These are phyloP conservation scores for Boeremia exigua DNA, from an alignment of 2,329 filamentous ascomycete genomes.

Conservation along the genomic window DNA sequence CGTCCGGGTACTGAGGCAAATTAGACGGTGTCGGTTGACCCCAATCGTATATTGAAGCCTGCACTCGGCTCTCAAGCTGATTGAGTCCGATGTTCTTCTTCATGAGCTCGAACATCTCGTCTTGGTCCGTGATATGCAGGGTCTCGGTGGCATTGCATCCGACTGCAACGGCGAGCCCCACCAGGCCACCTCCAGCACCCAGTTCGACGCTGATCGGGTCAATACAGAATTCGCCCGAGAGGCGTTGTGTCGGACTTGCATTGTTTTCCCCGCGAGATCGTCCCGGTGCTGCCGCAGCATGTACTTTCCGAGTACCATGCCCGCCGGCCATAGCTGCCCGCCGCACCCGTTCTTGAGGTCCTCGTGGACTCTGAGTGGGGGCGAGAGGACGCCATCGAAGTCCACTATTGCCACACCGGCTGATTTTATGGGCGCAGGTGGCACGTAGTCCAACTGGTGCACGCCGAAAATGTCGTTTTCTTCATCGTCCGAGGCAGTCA, in stretches of 20 bases:
- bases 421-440: slow-evolving; percentile 58
- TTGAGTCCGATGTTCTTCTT: slow-evolving; percentile 87
- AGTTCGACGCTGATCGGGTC: slow-evolving; percentile 74
- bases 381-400: slow-evolving; percentile 76
- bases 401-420: slow-evolving; percentile 60
- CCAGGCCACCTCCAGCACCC: slow-evolving; percentile 88
- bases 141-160: slow-evolving; percentile 60
- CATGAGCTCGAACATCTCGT: slow-evolving; percentile 86
- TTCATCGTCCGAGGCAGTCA: slow-evolving; percentile 34
- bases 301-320: slow-evolving; percentile 85
- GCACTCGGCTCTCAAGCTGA: slow-evolving; percentile 66
- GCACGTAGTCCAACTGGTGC: slow-evolving; percentile 61
- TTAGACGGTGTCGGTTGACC: slow-evolving; percentile 51
- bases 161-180: slow-evolving; percentile 68
- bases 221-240: slow-evolving; percentile 16
- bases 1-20: slow-evolving; percentile 67
- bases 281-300: slow-evolving; percentile 75
- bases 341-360: slow-evolving; percentile 89
- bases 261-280: slow-evolving; percentile 69
- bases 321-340: slow-evolving; percentile 92
- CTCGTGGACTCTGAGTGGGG: slow-evolving; percentile 78
- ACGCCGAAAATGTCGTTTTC: slow-evolving; percentile 50
- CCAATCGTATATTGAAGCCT: slow-evolving; percentile 82
- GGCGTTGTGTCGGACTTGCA: slow-evolving; percentile 62
- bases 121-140: slow-evolving; percentile 86